Evolutionary conservation across 1,139 yeast genomes (phyloP).

Genomic region (Martiniozyma asiatica): DNA sequence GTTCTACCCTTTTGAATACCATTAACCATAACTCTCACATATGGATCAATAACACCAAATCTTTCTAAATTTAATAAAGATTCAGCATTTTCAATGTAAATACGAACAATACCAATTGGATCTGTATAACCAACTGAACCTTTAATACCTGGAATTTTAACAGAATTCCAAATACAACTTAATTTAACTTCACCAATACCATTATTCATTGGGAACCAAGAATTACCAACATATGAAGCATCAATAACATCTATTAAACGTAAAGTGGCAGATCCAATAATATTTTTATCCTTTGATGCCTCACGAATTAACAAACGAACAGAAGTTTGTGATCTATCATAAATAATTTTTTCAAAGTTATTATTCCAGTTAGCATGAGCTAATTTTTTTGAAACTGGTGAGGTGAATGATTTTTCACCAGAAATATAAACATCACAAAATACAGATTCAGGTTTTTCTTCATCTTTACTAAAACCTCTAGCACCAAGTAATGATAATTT

Average conservation of each 20-base stretch:
- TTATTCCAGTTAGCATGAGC: constrained; percentile 61
- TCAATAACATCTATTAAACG: constrained; percentile 62
- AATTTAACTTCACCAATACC: constrained; percentile 64
- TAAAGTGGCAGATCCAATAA: constrained; percentile 51
- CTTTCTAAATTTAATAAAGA: constrained; percentile 75
- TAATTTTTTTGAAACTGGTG: constrained; percentile 49
- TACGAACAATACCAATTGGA: constrained; percentile 85
- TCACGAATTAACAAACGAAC: constrained; percentile 59
- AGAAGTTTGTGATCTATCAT: constrained; percentile 59
- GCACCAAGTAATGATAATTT: constrained; percentile 43
- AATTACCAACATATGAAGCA: constrained; percentile 63
- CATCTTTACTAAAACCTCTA: constrained; percentile 32
- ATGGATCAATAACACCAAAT: constrained; percentile 88
- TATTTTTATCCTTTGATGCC: constrained; percentile 35
- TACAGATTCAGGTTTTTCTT: constrained; percentile 34
- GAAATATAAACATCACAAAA: constrained; percentile 62
- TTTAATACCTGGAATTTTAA: constrained; percentile 45
- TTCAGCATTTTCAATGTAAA: constrained; percentile 58
- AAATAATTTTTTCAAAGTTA: constrained; percentile 57
- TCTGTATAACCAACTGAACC: constrained; percentile 76
- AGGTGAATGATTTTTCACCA: constrained; percentile 43
- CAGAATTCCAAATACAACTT: constrained; percentile 76
- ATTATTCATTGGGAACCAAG: constrained; percentile 57
- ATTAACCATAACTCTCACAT: constrained; percentile 66
- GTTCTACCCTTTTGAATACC: constrained; percentile 74